Conservation (phyloP, 179 eudicot genomes). For the Gypsophila paniculata region DNA sequence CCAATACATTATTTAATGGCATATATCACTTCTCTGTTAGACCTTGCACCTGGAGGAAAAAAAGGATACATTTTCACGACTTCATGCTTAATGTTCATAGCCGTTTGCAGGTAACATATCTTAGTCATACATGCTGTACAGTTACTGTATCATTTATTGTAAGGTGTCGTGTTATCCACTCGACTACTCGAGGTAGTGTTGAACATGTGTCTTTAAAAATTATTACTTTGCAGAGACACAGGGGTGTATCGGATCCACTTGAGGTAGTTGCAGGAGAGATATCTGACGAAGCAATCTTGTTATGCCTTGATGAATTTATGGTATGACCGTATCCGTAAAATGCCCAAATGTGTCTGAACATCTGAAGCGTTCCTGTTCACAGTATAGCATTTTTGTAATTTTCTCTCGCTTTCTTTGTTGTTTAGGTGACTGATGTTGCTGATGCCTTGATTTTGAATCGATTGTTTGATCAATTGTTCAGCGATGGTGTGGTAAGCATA, state of each 20-base stretch:
- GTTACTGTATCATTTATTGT: background rate
- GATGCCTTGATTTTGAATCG: conserved; percentile 94
- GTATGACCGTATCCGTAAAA: conserved; percentile 31
- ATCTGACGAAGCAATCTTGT: conserved; percentile 79
- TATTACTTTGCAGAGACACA: conserved; percentile 57
- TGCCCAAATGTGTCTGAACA: background rate
- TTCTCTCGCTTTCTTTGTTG: background rate
- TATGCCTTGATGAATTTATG: conserved; percentile 96
- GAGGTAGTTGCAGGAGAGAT: conserved; percentile 91
- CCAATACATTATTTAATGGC: background rate
- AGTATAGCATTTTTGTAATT: background rate
- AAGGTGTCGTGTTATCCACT: background rate
- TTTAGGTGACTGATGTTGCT: conserved; percentile 92
- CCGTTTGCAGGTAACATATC: conserved; percentile 55
- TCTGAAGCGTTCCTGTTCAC: background rate
- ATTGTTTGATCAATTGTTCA: conserved; percentile 69
- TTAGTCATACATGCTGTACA: background rate
- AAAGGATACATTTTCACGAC: conserved; percentile 89
- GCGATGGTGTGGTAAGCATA: conserved; percentile 68
- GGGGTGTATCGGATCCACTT: conserved; percentile 88
- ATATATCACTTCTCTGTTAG: conserved; percentile 34
- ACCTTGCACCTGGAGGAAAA: conserved; percentile 82
- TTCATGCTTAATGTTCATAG: conserved; percentile 91
- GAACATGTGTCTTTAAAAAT: conserved; percentile 4
- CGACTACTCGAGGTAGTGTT: background rate